A percentile compares a stretch with the other conserved stretches of the same genome.
These are phyloP conservation scores for Malassezia japonica DNA, from an alignment of 1,284 basidiomycete species.

Conservation along the genomic window DNA sequence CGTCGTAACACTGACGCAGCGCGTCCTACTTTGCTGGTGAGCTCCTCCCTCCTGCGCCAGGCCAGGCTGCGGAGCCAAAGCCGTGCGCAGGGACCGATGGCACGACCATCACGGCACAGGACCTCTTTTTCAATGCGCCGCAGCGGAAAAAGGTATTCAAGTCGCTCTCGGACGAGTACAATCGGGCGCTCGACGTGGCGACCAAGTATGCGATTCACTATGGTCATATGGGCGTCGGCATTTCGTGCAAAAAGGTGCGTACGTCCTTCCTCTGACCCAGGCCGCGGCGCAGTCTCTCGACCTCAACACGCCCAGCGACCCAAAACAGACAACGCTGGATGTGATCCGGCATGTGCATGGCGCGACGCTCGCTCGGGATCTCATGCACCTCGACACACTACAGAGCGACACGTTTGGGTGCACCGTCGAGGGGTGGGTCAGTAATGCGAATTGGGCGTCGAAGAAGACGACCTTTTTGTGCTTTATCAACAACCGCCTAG, in stretches of 20 bases:
- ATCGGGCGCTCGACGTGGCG: constrained; percentile 81
- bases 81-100: constrained; percentile 90
- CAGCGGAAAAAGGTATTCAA: constrained; percentile 76
- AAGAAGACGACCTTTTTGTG: constrained; percentile 76
- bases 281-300: constrained; percentile 52
- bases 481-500: constrained; percentile 96
- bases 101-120: constrained; percentile 83
- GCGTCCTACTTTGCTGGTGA: constrained; percentile 35
- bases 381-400: constrained; percentile 54
- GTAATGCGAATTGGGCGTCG: constrained; percentile 76
- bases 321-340: constrained; percentile 57
- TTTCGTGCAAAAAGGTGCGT: constrained; percentile 73
- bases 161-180: constrained; percentile 81
- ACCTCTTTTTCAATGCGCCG: constrained; percentile 90
- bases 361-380: constrained; percentile 67
- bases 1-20: constrained; percentile 11
- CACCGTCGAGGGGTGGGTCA: constrained; percentile 60
- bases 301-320: constrained; percentile 64
- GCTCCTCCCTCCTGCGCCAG: constrained; percentile 22
- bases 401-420: constrained; percentile 24
- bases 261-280: constrained; percentile 10
- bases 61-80: constrained; percentile 55
- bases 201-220: constrained; percentile 67
- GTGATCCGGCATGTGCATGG: constrained; percentile 77
- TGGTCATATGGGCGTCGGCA: constrained; percentile 57